Evolutionary conservation across 2,329 filamentous ascomycete species (phyloP).

Genomic region (Xylaria sp.): DNA sequence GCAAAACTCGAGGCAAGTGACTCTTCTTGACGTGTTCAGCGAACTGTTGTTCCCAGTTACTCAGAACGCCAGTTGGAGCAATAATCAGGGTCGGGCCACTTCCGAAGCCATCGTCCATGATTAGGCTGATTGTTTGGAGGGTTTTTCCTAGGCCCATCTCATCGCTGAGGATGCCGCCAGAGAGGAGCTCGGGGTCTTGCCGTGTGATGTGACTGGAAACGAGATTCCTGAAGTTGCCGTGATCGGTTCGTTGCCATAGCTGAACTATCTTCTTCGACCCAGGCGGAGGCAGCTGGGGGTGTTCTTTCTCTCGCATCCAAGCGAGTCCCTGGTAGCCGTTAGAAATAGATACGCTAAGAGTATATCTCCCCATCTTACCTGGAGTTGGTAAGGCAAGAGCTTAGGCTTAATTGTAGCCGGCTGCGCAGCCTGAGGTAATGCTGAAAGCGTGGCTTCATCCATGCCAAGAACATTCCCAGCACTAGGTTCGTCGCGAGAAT

Average conservation of each 20-base stretch:
- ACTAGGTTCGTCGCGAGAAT: slow-evolving; percentile 55
- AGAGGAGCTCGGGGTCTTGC: slow-evolving; percentile 58
- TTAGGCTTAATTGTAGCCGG: slow-evolving; percentile 59
- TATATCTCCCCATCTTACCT: slow-evolving; percentile 34
- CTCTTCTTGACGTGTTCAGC: slow-evolving; percentile 62
- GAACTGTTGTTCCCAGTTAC: slow-evolving; percentile 82
- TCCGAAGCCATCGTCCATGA: slow-evolving; percentile 50
- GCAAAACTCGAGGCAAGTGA: slow-evolving; percentile 59
- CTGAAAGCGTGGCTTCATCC: slow-evolving; percentile 62
- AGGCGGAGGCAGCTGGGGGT: slow-evolving; percentile 55
- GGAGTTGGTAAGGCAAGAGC: slow-evolving; percentile 73
- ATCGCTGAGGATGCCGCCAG: slow-evolving; percentile 80
- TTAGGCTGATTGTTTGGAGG: slow-evolving; percentile 74
- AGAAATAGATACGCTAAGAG: slow-evolving; percentile 4
- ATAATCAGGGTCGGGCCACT: slow-evolving; percentile 69
- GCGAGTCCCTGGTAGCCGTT: slow-evolving; percentile 58
- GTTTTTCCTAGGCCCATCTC: slow-evolving; percentile 94
- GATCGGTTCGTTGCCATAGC: slow-evolving; percentile 62
- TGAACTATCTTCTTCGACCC: slow-evolving; percentile 62
- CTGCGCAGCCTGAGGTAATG: slow-evolving; percentile 67
- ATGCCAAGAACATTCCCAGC: slow-evolving; percentile 66
- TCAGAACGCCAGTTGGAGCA: slow-evolving; percentile 80
- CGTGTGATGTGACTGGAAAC: slow-evolving; percentile 63
- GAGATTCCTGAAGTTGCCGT: slow-evolving; percentile 55
- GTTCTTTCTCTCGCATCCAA: slow-evolving; percentile 76